Percentiles rank a stretch among this genome's conserved stretches.
Conservation (phyloP, 352 stramenopile species). For the Pythium insidiosum region DNA sequence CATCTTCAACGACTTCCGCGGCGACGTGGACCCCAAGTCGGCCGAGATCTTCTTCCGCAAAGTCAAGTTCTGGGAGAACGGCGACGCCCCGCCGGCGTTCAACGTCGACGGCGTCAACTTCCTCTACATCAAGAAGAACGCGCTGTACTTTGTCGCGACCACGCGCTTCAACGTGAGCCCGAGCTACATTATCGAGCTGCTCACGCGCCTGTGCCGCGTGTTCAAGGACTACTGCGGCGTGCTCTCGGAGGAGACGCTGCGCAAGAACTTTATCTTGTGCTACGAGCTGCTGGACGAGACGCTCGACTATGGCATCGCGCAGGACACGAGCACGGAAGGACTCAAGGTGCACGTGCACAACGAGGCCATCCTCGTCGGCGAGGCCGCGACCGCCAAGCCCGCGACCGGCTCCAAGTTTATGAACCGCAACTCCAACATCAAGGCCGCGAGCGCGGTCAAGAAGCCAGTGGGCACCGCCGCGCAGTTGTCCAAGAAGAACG, state of each 20-base stretch:
- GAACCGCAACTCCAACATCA: conserved; percentile 69
- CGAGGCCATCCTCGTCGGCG: conserved; percentile 93
- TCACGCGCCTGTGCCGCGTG: conserved; percentile 91
- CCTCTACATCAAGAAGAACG: conserved; percentile 97
- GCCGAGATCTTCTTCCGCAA: conserved; percentile 98
- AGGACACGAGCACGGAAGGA: conserved; percentile 96
- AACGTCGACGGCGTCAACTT: conserved; percentile 97
- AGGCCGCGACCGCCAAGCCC: conserved; percentile 64
- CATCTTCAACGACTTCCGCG: conserved; percentile 96
- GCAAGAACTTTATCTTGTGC: conserved; percentile 99
- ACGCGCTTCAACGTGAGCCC: conserved; percentile 96
- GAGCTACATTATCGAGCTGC: conserved; percentile 93
- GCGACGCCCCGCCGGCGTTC: conserved; percentile 95
- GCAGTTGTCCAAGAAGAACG: conserved; percentile 72
- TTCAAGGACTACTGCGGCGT: conserved; percentile 99
- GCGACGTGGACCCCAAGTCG: conserved; percentile 76
- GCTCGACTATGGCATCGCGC: conserved; percentile 97
- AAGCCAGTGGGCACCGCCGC: conserved; percentile 74
- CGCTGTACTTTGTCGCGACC: conserved; percentile 96
- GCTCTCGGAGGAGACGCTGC: conserved; percentile 96
- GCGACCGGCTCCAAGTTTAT: conserved; percentile 91
- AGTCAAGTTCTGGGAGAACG: conserved; percentile 98
- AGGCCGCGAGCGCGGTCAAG: conserved; percentile 80
- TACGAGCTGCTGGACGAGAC: conserved; percentile 99
- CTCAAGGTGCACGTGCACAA: conserved; percentile 98